Base-by-base conservation (phyloP, 2,329 filamentous ascomycete species). In the Penicillium nordicum region DNA sequence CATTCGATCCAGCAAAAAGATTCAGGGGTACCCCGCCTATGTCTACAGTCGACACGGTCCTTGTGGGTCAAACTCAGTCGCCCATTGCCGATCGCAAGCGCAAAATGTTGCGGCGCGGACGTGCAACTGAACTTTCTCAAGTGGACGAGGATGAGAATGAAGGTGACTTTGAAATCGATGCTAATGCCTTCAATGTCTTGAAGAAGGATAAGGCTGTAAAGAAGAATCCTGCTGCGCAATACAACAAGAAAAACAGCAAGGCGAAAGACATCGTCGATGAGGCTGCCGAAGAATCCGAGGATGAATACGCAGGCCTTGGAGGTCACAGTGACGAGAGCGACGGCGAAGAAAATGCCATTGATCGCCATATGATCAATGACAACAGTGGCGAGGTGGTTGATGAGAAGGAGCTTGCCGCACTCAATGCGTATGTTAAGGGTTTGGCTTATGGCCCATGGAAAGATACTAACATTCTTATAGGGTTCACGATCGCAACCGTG, bases 241-340 rank as follows among this genome's bases (percentile, higher is more conserved):
- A 92, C 65, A 84, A 96, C 75, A 90, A 88, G 74, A 92, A 91
- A 74, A 92, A 88, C 72, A 95, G 90, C 76, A 87, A 89, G 69
- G 93, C 92, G 0, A 92, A 87, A 67, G 87, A 88, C 25, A 89
- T 96, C 82, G 82, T 99, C 37, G 85, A 97, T 63, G 94, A 97
- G 63, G 92, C 96, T 70, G 93, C 94, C 58, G 90, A 96, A 67
- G 94, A 99, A 75, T 99, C 94, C 0, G 95, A 99, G 70, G 94
- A 99, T 71, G 94, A 99, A 73, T 99, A 97, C 72, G 93, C 92
- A 38, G 94, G 94, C 5, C 80, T 99, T 10, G 94, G 94, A 63
- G 94, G 94, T 60, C 88, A 80, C 11, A 93, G 92, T 73, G 92
- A 93, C 58, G 93, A 97, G 63, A 90, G 93, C 62, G 87, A 86